Evolutionary conservation across 352 stramenopile genomes (phyloP).

Genomic region (Globisporangium cylindrosporum): DNA sequence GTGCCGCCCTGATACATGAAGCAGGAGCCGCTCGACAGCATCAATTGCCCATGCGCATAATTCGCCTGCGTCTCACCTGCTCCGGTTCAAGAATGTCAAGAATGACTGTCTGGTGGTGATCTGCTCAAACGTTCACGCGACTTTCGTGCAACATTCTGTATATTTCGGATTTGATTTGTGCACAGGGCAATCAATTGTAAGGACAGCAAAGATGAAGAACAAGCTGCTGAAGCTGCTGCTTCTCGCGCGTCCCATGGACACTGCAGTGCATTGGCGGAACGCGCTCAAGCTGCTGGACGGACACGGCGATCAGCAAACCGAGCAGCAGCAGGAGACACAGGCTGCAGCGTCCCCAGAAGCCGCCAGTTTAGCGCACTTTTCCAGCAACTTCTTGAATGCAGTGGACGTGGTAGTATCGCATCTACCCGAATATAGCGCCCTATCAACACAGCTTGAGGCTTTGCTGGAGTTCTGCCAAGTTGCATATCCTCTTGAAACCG

Average conservation of each 20-base stretch:
- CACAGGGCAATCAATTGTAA: not conserved
- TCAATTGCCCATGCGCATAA: not conserved
- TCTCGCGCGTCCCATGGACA: conserved; percentile 23
- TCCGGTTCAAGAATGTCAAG: not conserved
- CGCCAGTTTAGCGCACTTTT: conserved; percentile 4
- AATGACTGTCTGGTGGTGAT: conserved; percentile 5
- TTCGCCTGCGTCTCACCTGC: not conserved
- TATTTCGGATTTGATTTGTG: not conserved
- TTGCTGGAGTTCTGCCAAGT: conserved; percentile 32
- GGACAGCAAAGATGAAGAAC: conserved; percentile 8
- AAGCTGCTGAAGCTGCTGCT: conserved; percentile 28
- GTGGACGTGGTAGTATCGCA: conserved; percentile 40
- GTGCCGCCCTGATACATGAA: not conserved
- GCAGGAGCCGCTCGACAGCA: not conserved
- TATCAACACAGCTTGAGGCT: conserved; percentile 25
- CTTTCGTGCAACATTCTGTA: conserved; percentile 14
- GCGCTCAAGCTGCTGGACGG: conserved; percentile 4
- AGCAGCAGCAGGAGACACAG: not conserved
- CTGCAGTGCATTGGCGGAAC: conserved; percentile 20
- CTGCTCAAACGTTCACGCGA: conserved; percentile 11
- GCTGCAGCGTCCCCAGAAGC: not conserved
- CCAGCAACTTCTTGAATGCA: conserved; percentile 14
- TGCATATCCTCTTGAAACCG: conserved; percentile 23
- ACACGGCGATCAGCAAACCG: not conserved
- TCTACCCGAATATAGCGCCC: conserved; percentile 42